Base-by-base conservation (phyloP, 345 rosid genomes). In the Turnera subulata region DNA sequence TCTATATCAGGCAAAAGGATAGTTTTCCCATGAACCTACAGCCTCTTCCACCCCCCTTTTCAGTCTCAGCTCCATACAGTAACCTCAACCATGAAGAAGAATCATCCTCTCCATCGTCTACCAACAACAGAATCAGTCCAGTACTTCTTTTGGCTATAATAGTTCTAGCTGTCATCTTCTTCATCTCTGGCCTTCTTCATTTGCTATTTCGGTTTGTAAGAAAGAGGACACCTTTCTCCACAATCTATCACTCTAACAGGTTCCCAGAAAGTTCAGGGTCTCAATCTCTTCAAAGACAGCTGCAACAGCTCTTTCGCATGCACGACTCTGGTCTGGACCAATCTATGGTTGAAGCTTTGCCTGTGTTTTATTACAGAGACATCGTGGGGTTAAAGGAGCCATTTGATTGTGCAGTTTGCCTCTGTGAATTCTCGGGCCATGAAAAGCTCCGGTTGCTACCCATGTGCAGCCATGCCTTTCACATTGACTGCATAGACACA, bases 301-400 rank as follows among this genome's bases (percentile, higher is more conserved):
- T 84, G 37, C 91, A 87, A 23, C 82, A 82, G 53, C 87, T 87
- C 14, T 87, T 87, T 72, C 68, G 72, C 50, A 62, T 75, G 29
- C 95, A 88, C 44, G 79, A 90, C 58, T 83, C 82, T 0, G 97
- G 95, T 35, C 74, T 90, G 0, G 92, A 90, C 76, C 97, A 84
- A 62, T 52, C 84, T 45, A 35, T 66, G 40, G 69, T 90, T 35
- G 97, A 86, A 55, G 82, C 84, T 38, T 48, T 90, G 49, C 97
- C 95, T 6, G 70, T 90, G 38, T 90, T 90, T 61, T 49, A 61
- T 29, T 90, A 78, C 72, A 75, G 70, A 64, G 82, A 86, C 37
- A 60, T 84, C 57, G 71, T 67, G 52, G 95, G 95, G 12, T 63
- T 72, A 48, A 83, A 84, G 64, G 84, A 86, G 57, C 80, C 85